Evolutionary conservation across 1,139 yeast species (phyloP).

Genomic region (Yamadazyma songkhlaensis): DNA sequence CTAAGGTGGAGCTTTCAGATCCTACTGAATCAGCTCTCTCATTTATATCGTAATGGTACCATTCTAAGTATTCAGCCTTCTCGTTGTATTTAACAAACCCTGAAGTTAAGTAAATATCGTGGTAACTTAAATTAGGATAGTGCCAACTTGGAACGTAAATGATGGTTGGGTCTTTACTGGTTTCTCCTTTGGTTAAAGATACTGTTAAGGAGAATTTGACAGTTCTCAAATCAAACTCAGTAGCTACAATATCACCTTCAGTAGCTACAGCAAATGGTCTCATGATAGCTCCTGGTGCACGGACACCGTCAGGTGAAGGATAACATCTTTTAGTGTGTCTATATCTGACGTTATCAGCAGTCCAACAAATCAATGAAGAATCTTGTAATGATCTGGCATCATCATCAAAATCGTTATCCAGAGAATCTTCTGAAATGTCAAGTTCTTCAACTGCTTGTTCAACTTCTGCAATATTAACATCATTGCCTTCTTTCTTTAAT

Average conservation of each 20-base stretch:
- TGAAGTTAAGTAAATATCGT: conserved; percentile 44
- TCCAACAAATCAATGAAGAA: conserved; percentile 17
- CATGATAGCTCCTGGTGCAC: conserved; percentile 68
- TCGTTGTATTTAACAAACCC: conserved; percentile 57
- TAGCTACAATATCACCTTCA: conserved; percentile 47
- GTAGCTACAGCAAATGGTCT: conserved; percentile 70
- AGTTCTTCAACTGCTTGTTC: conserved; percentile 8
- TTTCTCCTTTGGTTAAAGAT: conserved; percentile 16
- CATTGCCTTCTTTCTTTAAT: conserved; percentile 6
- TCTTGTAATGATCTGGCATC: conserved; percentile 16
- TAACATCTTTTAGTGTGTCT: conserved; percentile 29
- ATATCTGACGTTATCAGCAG: conserved; percentile 23
- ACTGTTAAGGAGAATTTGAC: conserved; percentile 50
- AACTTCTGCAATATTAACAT: conserved; percentile 2
- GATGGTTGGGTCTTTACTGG: conserved; percentile 41
- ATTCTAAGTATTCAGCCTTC: conserved; percentile 55
- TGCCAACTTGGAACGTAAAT: conserved; percentile 74
- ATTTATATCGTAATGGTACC: conserved; percentile 54
- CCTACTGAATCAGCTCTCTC: conserved; percentile 5
- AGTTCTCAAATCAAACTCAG: conserved; percentile 54
- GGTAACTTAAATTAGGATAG: conserved; percentile 46
- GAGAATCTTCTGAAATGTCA: conserved; percentile 4
- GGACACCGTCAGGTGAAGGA: conserved; percentile 56
- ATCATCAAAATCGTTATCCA: conserved; percentile 13
- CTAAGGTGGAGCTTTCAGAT: conserved; percentile 13